Base-by-base conservation (phyloP, 2,329 filamentous ascomycete species). In the Periglandula ipomoeae region DNA sequence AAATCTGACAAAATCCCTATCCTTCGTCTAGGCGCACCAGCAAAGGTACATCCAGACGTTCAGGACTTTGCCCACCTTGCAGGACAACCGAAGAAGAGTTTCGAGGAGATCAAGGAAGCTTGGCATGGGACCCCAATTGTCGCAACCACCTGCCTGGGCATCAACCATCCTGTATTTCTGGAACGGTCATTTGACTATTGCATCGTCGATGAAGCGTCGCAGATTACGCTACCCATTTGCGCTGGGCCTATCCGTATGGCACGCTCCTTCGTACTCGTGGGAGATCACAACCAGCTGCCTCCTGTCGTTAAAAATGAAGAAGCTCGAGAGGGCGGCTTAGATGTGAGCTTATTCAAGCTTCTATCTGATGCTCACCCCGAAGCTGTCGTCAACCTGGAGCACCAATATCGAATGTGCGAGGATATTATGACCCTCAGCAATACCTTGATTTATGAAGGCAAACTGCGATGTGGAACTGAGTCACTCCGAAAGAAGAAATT, bases 351-450 rank as follows among this genome's bases (percentile, higher is more conserved):
- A 46, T 98, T 98, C 76, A 95, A 95, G 63, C 76, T 93, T 3
- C 78, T 98, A 11, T 96, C 89, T 1, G 93, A 97, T 59, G 78
- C 79, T 1, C 90, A 97, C 54, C 90, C 93, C 0, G 73, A 81
- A 42, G 89, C 89, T 1, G 90, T 98, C 2, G 88, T 94, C 53
- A 95, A 87, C 54, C 78, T 98, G 2, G 89, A 93, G 59, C 89
- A 96, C 60, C 93, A 98, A 63, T 98, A 98, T 63, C 88, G 93
- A 52, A 98, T 98, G 93, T 95, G 89, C 59, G 87, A 93, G 56
- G 93, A 98, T 53, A 87, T 98, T 52, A 97, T 97, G 91, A 78
- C 84, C 2, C 76, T 98, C 13, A 94, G 89, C 53, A 98, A 96
- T 65, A 86, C 80, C 1, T 77, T 98, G 49, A 96, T 98, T 59